These are phyloP conservation scores for Gelatoporia subvermispora DNA, from an alignment of 768 basidiomycete genomes.

Conservation along the genomic window DNA sequence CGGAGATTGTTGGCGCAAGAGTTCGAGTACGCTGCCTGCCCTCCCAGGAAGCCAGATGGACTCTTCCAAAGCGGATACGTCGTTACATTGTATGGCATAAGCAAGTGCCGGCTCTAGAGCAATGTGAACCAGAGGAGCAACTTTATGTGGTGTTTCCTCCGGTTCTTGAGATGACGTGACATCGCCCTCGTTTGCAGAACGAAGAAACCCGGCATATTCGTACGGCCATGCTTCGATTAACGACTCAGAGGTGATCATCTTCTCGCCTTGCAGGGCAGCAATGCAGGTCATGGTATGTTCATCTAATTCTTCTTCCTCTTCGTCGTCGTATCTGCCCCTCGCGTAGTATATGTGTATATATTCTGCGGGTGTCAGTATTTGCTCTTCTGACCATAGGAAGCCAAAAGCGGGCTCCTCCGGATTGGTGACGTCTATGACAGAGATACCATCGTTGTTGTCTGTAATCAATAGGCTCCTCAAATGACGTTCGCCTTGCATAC, in stretches of 20 bases:
- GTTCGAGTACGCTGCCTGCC: too few relatives aligned
- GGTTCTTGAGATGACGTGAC: not conserved
- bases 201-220: not conserved
- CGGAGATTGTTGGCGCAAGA: too few relatives aligned
- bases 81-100: slow-evolving; percentile 18
- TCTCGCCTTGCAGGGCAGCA: not conserved
- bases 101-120: slow-evolving; percentile 23
- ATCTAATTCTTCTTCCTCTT: too few relatives aligned
- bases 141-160: not conserved
- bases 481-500: too few relatives aligned
- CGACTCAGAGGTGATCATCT: not conserved
- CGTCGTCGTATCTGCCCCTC: too few relatives aligned
- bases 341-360: not conserved
- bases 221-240: slow-evolving; percentile 7
- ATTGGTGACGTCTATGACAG: slow-evolving; percentile 6
- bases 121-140: slow-evolving; percentile 26
- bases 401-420: slow-evolving; percentile 1
- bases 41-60: too few relatives aligned
- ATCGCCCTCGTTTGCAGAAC: too few relatives aligned
- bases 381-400: not conserved
- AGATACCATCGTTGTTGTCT: slow-evolving; percentile 8
- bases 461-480: not conserved
- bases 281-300: not conserved
- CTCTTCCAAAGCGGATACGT: too few relatives aligned
- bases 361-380: not conserved